phyloP scores from a whole-genome alignment of 768 basidiomycete species.

The Boletus edulis region DNA sequence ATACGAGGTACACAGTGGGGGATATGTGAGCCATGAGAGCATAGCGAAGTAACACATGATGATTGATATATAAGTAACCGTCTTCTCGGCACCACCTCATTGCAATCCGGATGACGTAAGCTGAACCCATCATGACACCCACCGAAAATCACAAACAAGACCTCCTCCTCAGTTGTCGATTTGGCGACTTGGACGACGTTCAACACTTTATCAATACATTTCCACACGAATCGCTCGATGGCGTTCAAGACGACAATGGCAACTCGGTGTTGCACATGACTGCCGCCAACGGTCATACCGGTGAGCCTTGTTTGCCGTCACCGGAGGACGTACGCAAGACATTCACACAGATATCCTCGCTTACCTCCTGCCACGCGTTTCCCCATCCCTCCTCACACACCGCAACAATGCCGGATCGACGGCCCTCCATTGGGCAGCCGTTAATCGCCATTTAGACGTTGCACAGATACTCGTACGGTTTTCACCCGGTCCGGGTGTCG shows the following conservation, averaged over 20 bases:
- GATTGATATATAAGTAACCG: too few species aligned
- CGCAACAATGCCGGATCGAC: constrained; percentile 78
- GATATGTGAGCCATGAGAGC: constrained; percentile 41
- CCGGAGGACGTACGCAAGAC: constrained; percentile 35
- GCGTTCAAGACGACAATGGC: constrained; percentile 67
- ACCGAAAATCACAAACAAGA: constrained; percentile 61
- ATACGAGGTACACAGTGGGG: constrained; percentile 59
- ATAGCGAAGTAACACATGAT: not conserved
- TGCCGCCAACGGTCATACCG: constrained; percentile 84
- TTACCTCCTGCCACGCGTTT: constrained; percentile 62
- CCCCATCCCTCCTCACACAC: constrained; percentile 51
- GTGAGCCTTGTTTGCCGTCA: constrained; percentile 38
- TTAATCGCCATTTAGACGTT: constrained; percentile 73
- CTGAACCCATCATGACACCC: constrained; percentile 10
- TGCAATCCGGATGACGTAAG: not conserved
- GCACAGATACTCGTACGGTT: constrained; percentile 59
- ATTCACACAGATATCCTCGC: constrained; percentile 64
- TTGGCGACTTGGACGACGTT: constrained; percentile 83
- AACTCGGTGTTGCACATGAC: constrained; percentile 87
- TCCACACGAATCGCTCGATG: constrained; percentile 46
- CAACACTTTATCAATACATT: constrained; percentile 60
- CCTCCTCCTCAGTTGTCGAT: constrained; percentile 78
- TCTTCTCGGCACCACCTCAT: too few species aligned
- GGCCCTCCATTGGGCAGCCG: constrained; percentile 87
- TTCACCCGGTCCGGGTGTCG: constrained; percentile 55